Evolutionary conservation across 2,329 filamentous ascomycete species (phyloP), one percentile per base, ranked within the genome.

Genomic region (Neofusicoccum sp.): DNA sequence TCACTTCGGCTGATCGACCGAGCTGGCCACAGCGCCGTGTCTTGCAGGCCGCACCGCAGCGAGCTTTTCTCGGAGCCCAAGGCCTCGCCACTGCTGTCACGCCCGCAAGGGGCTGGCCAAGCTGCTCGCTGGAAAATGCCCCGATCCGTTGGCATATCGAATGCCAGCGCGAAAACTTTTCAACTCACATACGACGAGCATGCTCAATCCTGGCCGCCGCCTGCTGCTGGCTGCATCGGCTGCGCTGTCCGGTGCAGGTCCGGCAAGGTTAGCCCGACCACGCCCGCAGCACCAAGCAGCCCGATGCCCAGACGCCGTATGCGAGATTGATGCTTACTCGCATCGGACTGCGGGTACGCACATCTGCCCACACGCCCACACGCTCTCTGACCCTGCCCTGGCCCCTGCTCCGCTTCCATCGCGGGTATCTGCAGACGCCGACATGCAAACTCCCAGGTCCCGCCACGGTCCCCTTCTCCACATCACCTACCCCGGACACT

Each of bases 1-100:
- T 40, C 33, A 40, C 28, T 59, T 59, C 57, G 57, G 57, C 44
- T 59, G 57, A 59, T 59, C 57, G 57, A 43, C 57, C 47, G 57
- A 59, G 57, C 57, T 49, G 45, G 57, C 34, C 57, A 49, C 57
- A 30, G 57, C 38, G 56, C 43, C 43, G 31, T 58, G 54, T 49
- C 57, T 48, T 59, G 57, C 49, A 54, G 36, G 12, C 4, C 4
- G 49, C 49, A 54, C 49, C 28, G 49, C 49, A 54, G 49, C 26
- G 49, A 41, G 49, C 49, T 51, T 51, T 51, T 51, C 38, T 51
- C 33, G 31, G 47, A n/a, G 31, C 16, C 16, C 31, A 41, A 54
- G 43, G 49, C 49, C 43, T 54, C 49, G 49, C 49, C 49, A 54
- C 49, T 54, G 49, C 7, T 12, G 31, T 12, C 31, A 11, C 26